Percentiles rank a stretch among this genome's conserved stretches.
Conservation (phyloP, 2,329 filamentous ascomycete genomes). For the Sphaerulina musiva region DNA sequence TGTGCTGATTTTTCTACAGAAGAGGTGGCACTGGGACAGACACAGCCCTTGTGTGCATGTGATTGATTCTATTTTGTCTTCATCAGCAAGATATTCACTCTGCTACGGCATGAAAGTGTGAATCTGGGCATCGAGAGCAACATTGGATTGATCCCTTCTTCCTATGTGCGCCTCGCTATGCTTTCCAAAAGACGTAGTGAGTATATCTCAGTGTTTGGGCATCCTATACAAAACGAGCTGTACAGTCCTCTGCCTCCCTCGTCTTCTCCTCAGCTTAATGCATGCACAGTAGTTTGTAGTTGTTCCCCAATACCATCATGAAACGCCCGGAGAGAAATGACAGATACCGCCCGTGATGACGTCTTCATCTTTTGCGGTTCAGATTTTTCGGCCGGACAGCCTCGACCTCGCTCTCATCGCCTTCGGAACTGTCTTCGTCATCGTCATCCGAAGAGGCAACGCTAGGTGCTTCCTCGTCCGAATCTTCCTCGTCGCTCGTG, state of each 20-base stretch:
- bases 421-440: constrained; percentile 42
- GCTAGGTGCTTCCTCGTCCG: constrained; percentile 13
- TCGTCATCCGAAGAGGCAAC: constrained; percentile 26
- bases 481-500: constrained; percentile 33
- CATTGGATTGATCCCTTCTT: too few species aligned
- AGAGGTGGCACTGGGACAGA: too few species aligned
- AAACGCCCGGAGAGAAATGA: not conserved
- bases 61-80: too few species aligned
- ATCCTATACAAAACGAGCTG: constrained; percentile 9
- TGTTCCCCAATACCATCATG: not conserved
- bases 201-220: constrained; percentile 1
- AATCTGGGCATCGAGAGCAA: too few species aligned
- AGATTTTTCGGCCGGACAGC: constrained; percentile 18
- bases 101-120: too few species aligned
- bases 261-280: not conserved
- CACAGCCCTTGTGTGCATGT: too few species aligned
- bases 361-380: constrained; percentile 17
- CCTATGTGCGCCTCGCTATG: constrained; percentile 6
- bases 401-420: constrained; percentile 30
- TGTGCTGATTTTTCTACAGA: too few species aligned
- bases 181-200: not conserved
- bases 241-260: constrained; percentile 11
- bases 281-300: not conserved
- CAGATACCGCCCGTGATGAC: not conserved
- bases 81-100: too few species aligned